Conservation (phyloP, 495 filamentous ascomycete species). For the Xylaria acuta region DNA sequence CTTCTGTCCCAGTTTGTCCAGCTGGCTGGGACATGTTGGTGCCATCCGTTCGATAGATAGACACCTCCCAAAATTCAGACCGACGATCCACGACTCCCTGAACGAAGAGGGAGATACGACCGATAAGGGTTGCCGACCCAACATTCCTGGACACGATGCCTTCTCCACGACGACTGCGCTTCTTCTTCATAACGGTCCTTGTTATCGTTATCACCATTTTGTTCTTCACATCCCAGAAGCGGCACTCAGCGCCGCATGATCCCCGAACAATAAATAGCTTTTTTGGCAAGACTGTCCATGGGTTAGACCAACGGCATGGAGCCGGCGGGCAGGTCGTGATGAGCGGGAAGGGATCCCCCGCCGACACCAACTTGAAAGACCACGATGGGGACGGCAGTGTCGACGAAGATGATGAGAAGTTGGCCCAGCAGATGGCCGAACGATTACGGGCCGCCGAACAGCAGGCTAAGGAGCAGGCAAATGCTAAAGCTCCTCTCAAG, state of each 20-base stretch:
- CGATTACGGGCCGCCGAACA: constrained; percentile 57
- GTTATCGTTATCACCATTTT: constrained; percentile 63
- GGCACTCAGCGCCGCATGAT: constrained; percentile 44
- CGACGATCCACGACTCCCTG: not conserved
- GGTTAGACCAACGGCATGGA: constrained; percentile 47
- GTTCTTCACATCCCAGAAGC: constrained; percentile 62
- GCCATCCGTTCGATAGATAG: not conserved
- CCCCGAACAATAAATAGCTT: constrained; percentile 54
- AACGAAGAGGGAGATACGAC: not conserved
- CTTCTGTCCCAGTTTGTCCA: not conserved
- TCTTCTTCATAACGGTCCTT: constrained; percentile 63
- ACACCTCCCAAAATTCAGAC: not conserved
- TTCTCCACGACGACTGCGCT: constrained; percentile 70
- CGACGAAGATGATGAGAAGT: constrained; percentile 51
- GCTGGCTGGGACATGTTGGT: constrained; percentile 14
- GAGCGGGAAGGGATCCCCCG: constrained; percentile 38
- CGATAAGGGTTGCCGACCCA: not conserved
- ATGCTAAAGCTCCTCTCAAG: constrained; percentile 59
- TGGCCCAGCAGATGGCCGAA: constrained; percentile 52
- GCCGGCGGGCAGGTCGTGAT: constrained; percentile 42
- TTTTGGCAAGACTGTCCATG: constrained; percentile 62
- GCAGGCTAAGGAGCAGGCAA: constrained; percentile 62
- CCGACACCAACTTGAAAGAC: constrained; percentile 42
- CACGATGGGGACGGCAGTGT: constrained; percentile 52
- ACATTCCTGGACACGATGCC: constrained; percentile 59